phyloP scores from a whole-genome alignment of 805 yeast species.

The Candida tammaniensis region DNA sequence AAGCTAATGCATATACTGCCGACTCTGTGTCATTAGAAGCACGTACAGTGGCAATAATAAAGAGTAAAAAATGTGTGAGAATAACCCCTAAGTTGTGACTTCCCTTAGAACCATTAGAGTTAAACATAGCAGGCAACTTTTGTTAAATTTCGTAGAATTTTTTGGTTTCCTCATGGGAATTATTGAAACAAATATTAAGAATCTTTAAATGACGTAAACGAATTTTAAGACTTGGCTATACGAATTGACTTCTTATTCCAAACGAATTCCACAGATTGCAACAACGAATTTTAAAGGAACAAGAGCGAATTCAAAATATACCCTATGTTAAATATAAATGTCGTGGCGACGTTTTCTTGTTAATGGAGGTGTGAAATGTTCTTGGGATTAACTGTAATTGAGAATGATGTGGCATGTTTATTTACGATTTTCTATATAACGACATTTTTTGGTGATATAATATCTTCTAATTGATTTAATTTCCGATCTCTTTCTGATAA shows the following conservation, averaged over 20 bases:
- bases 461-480: not conserved
- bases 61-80: constrained; percentile 3
- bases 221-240: not conserved
- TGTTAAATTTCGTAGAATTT: not conserved
- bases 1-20: constrained; percentile 3
- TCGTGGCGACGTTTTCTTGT: constrained; percentile 4
- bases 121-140: constrained; percentile 1
- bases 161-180: constrained; percentile 1
- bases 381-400: constrained; percentile 5
- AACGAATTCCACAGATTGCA: not conserved
- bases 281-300: constrained; percentile 2
- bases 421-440: not conserved
- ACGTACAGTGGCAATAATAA: constrained; percentile 2
- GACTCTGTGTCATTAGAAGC: constrained; percentile 4
- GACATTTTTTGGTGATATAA: not conserved
- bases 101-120: constrained; percentile 4
- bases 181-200: not conserved
- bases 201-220: constrained; percentile 1
- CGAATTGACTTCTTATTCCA: not conserved
- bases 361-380: constrained; percentile 5
- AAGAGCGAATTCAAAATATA: constrained; percentile 1
- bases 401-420: too few species aligned
- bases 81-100: not conserved
- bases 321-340: constrained; percentile 1
- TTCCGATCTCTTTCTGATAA: not conserved